Evolutionary conservation across 768 basidiomycete genomes (phyloP).

Genomic region (Xerocomus spinulosus): DNA sequence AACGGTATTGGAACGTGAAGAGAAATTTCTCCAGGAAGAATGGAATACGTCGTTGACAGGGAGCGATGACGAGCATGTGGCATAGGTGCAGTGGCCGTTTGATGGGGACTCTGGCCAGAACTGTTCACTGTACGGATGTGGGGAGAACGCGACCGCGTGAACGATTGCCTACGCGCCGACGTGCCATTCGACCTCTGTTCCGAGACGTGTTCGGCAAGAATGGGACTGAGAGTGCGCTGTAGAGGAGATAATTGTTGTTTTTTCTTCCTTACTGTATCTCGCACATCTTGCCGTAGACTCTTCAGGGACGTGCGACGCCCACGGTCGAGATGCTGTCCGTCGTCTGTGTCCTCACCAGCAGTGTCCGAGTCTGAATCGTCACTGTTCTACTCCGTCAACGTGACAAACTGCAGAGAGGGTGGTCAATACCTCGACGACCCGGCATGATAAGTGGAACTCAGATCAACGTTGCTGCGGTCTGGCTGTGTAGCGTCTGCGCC

Average conservation of each 20-base stretch:
- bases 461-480: constrained; percentile 43
- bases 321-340: constrained; percentile 39
- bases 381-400: constrained; percentile 30
- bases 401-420: background rate
- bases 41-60: constrained; percentile 18
- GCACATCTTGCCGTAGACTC: constrained; percentile 24
- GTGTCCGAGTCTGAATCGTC: constrained; percentile 50
- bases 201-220: constrained; percentile 22
- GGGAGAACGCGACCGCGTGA: constrained; percentile 74
- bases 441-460: constrained; percentile 86
- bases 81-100: constrained; percentile 37
- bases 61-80: constrained; percentile 40
- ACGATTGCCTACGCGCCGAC: constrained; percentile 40
- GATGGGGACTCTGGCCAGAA: constrained; percentile 35
- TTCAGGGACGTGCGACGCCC: constrained; percentile 39
- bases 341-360: constrained; percentile 57
- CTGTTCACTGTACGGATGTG: constrained; percentile 36
- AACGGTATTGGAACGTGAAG: constrained; percentile 44
- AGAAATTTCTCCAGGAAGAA: constrained; percentile 49
- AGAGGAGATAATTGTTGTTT: constrained; percentile 23
- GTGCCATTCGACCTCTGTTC: constrained; percentile 34
- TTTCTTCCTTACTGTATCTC: constrained; percentile 27
- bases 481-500: constrained; percentile 18
- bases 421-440: constrained; percentile 74
- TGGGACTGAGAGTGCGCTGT: constrained; percentile 23